phyloP scores from a whole-genome alignment of 768 basidiomycete genomes.

The Pleurotus platypus region DNA sequence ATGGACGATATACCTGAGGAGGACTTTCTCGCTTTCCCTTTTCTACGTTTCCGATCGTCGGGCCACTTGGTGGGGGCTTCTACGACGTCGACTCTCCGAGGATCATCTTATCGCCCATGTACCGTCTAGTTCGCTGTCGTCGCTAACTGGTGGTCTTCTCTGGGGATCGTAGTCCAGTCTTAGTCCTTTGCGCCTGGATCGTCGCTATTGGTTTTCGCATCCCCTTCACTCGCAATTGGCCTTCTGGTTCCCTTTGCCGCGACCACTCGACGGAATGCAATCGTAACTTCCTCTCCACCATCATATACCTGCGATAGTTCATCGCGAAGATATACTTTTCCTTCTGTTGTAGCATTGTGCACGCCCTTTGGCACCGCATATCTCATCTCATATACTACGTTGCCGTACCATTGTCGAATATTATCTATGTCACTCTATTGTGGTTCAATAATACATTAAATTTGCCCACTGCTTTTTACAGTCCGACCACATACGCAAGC shows the following conservation, averaged over 20 bases:
- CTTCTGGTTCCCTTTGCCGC: too few species aligned
- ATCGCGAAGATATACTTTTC: too few species aligned
- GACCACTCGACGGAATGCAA: too few species aligned
- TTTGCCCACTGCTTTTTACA: conserved; percentile 8
- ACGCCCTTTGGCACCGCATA: background rate
- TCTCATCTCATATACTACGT: background rate
- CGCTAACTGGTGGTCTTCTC: too few species aligned
- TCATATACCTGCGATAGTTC: too few species aligned
- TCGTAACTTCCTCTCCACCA: too few species aligned
- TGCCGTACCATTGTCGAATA: background rate
- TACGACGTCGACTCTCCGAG: conserved; percentile 1
- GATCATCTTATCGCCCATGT: background rate
- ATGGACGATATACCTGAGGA: too few species aligned
- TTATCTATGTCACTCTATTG: background rate
- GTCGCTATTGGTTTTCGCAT: background rate
- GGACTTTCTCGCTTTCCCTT: too few species aligned
- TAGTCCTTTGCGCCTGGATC: background rate
- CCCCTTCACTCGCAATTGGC: too few species aligned
- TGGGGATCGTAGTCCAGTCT: background rate
- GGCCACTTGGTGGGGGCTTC: background rate
- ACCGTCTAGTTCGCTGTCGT: background rate
- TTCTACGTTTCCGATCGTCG: background rate
- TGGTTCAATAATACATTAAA: conserved; percentile 2
- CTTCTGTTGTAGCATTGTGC: too few species aligned
- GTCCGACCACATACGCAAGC: background rate